Base-by-base conservation (phyloP, 768 basidiomycete species). In the Leccinum pellstonianum region DNA sequence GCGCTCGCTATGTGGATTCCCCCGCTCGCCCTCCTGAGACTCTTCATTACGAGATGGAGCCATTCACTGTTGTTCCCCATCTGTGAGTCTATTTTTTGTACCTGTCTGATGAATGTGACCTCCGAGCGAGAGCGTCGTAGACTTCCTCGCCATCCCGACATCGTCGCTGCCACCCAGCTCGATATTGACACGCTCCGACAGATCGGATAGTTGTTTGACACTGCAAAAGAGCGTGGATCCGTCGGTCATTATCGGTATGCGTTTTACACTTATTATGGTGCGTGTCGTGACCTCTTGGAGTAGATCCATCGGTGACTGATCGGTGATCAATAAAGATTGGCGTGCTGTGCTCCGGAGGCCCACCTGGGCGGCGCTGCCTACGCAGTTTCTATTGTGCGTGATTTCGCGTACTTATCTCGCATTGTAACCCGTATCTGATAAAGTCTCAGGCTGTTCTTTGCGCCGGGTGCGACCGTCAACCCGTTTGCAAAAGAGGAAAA, bases 51-150 rank as follows among this genome's bases (percentile, higher is more conserved):
- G 56, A 82, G 80, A 60, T 92, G 78, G 75, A 83, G 88, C 43
- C 93, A 98, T 73, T 94, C 97, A 63, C 81, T 98, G 21, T 82
- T 98, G 68, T 95, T 98, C 71, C 96, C 96, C 2, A 75, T 85
- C 33, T 94, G 91, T 92, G 58, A 66, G 91, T 77, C 37, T 51
- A 6, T 77, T 35, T 51, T 11, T 5, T 10, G 10, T 17, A 4
- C 11, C 5, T 38, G 1, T 33, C n/a, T 1, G 8, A 19, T 3
- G n/a, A 38, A n/a, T 21, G 4, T 5, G 10, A 5, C 23, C 14
- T 33, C 31, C 31, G 21, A 60, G 2, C 8, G 5, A 29, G 48
- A 0, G 6, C 15, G 29, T 29, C 11, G 4, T 59, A 93, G 91
- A 91, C 77, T 94, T 94, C 71, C 73, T 92, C 52, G 67, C 82